A percentile compares a stretch with the other conserved stretches of the same genome.
Conservation (phyloP, 352 stramenopile species). For the Phytophthora pinifolia region DNA sequence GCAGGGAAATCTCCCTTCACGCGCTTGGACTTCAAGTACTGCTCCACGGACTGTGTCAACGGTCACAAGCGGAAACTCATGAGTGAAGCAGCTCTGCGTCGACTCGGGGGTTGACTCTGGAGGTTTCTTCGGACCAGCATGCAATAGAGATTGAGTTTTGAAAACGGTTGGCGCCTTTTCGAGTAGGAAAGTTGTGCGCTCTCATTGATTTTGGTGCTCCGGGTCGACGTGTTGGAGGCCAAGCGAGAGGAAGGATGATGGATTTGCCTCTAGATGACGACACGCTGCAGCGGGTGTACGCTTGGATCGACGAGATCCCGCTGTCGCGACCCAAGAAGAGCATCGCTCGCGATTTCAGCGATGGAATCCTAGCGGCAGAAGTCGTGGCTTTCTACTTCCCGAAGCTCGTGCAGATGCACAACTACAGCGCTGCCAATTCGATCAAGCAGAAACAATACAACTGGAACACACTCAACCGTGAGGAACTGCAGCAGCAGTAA, state of each 20-base stretch:
- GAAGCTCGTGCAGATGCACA: slow-evolving; percentile 95
- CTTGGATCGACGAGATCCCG: slow-evolving; percentile 95
- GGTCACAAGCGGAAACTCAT: slow-evolving; percentile 93
- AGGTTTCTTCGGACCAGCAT: slow-evolving; percentile 6
- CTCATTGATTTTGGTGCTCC: slow-evolving; percentile 1
- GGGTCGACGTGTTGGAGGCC: not conserved
- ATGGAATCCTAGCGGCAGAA: slow-evolving; percentile 90
- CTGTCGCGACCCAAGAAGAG: slow-evolving; percentile 94
- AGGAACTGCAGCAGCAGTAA: slow-evolving; percentile 5
- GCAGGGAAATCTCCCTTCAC: slow-evolving; percentile 88
- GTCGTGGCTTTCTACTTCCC: slow-evolving; percentile 95
- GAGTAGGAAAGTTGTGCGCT: not conserved
- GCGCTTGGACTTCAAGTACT: slow-evolving; percentile 93
- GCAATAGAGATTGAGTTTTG: slow-evolving; percentile 20
- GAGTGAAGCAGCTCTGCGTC: slow-evolving; percentile 89
- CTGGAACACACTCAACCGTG: slow-evolving; percentile 93
- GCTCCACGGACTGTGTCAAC: slow-evolving; percentile 92
- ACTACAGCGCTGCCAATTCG: slow-evolving; percentile 94
- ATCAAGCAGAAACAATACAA: slow-evolving; percentile 96
- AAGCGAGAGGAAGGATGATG: slow-evolving; percentile 31
- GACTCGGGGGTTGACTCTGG: slow-evolving; percentile 51
- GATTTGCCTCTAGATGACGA: slow-evolving; percentile 84
- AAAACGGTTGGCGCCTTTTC: slow-evolving; percentile 40
- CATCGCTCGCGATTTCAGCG: slow-evolving; percentile 95
- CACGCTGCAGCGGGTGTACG: slow-evolving; percentile 92